These are phyloP conservation scores for Chlamydomonas applanata DNA, from an alignment of 139 green algal species.

Conservation along the genomic window DNA sequence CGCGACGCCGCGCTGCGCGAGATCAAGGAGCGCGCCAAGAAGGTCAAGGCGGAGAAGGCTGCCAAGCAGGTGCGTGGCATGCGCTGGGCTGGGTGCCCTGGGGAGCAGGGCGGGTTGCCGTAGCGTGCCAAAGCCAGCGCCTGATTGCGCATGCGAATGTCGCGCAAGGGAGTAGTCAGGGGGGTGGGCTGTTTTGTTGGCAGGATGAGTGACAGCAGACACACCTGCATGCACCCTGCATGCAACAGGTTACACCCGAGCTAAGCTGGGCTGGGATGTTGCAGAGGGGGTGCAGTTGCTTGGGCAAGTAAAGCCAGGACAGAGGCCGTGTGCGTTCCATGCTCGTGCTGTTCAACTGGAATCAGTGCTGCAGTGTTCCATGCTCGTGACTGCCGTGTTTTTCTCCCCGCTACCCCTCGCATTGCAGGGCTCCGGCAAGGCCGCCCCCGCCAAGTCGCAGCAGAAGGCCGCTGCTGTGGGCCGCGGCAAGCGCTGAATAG, in stretches of 20 bases:
- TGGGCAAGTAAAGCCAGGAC: too few relatives aligned
- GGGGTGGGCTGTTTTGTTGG: not conserved
- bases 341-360: too few relatives aligned
- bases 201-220: too few relatives aligned
- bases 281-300: too few relatives aligned
- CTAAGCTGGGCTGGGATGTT: too few relatives aligned
- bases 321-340: too few relatives aligned
- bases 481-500: slow-evolving; percentile 50
- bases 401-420: not conserved
- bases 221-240: too few relatives aligned
- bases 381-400: too few relatives aligned
- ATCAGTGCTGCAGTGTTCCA: too few relatives aligned
- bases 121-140: not conserved
- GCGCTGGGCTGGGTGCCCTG: not conserved
- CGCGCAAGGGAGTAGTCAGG: not conserved
- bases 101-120: not conserved
- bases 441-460: slow-evolving; percentile 18
- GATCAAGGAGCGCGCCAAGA: slow-evolving; percentile 96
- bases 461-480: slow-evolving; percentile 33
- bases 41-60: slow-evolving; percentile 82
- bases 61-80: slow-evolving; percentile 3
- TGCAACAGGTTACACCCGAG: too few relatives aligned
- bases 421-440: slow-evolving; percentile 26
- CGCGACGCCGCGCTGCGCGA: slow-evolving; percentile 92
- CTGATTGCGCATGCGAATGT: not conserved